Base-by-base conservation (phyloP, 208 protist genomes). In the Leishmania major region DNA sequence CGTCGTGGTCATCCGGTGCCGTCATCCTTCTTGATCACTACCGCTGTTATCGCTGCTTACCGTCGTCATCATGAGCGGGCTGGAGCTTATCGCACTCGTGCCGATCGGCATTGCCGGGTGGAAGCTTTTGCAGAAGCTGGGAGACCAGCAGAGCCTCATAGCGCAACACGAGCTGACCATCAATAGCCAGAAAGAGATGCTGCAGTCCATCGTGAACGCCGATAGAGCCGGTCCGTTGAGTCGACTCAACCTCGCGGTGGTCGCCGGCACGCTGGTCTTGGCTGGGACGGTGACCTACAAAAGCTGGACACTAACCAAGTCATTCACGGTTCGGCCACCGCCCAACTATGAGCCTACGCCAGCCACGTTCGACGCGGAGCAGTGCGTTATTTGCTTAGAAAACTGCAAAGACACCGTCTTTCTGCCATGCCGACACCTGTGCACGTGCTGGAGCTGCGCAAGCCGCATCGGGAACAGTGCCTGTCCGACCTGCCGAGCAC, bases 331-430 rank as follows among this genome's bases (percentile, higher is more conserved):
- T 17, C 66, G 66, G 0, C 93, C 93, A 22, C 93, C 93, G 22
- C 25, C 77, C 0, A 64, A 69, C 53, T 96, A 96, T 72, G 83
- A 89, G 59, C 93, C 93, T 31, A 88, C 80, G 0, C 57, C 60
- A 2, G 89, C 93, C 31, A 55, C 31, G 17, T 90, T 92, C 57
- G 91, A 94, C 28, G 77, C 73, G 31, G 93, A 95, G 78, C 87
- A 91, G 88, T 96, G 93, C 80, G 86, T 89, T 62, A 87, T 96
- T 13, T 96, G 93, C 71, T 80, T 93, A 55, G 55, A 80, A 3
- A 90, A 94, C 80, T 82, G 80, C 51, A 87, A 91, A 49, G 93
- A 96, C 74, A 96, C 91, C 22, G 69, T 95, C n/a, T 91, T 94
- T 59, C 67, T 87, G 3, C 93, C 93, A 1, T 96, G 93, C 79